phyloP scores from a whole-genome alignment of 83 land plant species.

The Larix sibirica region DNA sequence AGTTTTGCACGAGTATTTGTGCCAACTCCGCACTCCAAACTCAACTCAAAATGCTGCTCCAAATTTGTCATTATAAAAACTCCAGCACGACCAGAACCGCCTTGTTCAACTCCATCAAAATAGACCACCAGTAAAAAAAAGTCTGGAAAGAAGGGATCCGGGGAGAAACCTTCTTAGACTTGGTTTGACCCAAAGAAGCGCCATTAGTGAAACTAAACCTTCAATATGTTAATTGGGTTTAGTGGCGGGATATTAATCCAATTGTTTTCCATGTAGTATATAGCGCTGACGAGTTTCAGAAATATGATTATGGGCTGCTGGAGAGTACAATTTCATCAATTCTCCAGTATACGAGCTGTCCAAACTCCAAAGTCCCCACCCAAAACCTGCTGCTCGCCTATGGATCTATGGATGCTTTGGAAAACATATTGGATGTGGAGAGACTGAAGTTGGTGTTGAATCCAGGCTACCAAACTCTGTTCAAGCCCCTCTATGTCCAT shows the following conservation, averaged over 20 bases:
- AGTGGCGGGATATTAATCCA: not conserved
- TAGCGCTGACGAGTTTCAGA: slow-evolving; percentile 37
- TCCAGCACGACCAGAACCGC: no score
- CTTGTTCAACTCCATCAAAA: no score
- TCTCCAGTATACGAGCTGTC: slow-evolving; percentile 62
- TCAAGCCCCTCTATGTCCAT: slow-evolving; percentile 50
- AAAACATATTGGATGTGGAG: slow-evolving; percentile 55
- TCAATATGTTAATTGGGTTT: no score
- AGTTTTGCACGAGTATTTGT: no score
- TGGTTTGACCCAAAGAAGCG: no score
- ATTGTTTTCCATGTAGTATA: slow-evolving; percentile 28
- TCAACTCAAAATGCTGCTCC: no score
- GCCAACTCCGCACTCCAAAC: no score
- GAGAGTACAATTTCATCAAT: slow-evolving; percentile 33
- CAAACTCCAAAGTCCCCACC: slow-evolving; percentile 49
- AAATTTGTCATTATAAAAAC: no score
- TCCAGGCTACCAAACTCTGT: slow-evolving; percentile 34
- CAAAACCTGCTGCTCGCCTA: slow-evolving; percentile 47
- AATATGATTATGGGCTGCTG: slow-evolving; percentile 45
- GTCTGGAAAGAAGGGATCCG: no score
- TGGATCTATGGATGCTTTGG: slow-evolving; percentile 50
- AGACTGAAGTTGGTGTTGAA: slow-evolving; percentile 25
- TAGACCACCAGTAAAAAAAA: no score
- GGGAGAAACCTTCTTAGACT: no score
- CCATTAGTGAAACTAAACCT: no score